These are phyloP conservation scores for Melaleuca alternifolia DNA, from an alignment of 345 rosid species.

Conservation along the genomic window DNA sequence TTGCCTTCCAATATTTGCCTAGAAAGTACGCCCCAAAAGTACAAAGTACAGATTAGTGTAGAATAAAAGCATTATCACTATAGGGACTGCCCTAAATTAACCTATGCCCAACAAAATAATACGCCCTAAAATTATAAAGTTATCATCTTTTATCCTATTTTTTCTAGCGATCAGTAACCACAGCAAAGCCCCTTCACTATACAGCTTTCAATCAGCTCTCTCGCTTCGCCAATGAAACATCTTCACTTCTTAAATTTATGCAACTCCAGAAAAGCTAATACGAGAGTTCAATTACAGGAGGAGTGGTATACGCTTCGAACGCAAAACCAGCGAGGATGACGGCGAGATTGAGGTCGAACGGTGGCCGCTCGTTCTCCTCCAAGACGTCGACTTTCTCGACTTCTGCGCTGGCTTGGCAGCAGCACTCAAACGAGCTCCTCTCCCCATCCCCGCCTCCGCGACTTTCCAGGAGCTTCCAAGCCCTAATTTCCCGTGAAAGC, in stretches of 20 bases:
- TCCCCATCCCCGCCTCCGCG: slow-evolving; percentile 3
- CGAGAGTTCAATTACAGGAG: slow-evolving; percentile 33
- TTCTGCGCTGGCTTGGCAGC: slow-evolving; percentile 21
- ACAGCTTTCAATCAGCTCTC: not conserved
- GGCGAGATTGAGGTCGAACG: slow-evolving; percentile 86
- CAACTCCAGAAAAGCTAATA: not conserved
- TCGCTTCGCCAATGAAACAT: not conserved
- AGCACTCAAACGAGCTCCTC: slow-evolving; percentile 14
- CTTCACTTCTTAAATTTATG: not conserved
- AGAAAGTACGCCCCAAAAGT: slow-evolving; percentile 1
- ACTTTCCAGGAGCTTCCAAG: slow-evolving; percentile 1
- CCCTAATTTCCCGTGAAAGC: slow-evolving; percentile 11
- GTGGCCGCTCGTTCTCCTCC: slow-evolving; percentile 37
- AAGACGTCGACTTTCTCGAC: slow-evolving; percentile 11
- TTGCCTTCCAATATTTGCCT: slow-evolving; percentile 57
- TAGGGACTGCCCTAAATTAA: not conserved
- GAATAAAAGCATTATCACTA: not conserved
- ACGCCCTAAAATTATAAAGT: not conserved
- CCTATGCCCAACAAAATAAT: not conserved
- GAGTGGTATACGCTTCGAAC: slow-evolving; percentile 77
- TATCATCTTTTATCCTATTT: not conserved
- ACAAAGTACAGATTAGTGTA: not conserved
- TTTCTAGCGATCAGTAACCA: not conserved
- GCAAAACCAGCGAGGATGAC: slow-evolving; percentile 95
- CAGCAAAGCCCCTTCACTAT: not conserved